Evolutionary conservation across 169 alveolate species (phyloP).

Genomic region (Perkinsus olseni): DNA sequence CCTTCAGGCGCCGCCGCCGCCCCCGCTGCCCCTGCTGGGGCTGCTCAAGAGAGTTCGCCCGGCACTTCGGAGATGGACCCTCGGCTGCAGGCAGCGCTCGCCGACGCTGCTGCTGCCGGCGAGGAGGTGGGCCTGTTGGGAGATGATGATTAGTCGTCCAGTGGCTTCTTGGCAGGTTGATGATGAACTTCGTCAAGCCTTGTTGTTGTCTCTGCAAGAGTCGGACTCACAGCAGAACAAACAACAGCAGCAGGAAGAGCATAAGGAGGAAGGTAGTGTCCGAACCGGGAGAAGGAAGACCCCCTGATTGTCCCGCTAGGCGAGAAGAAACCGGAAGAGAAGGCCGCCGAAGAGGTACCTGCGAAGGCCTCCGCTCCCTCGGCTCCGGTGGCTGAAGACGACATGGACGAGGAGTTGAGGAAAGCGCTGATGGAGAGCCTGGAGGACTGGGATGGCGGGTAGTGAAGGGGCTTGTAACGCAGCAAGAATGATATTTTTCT

Average conservation of each 20-base stretch:
- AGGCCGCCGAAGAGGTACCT: not conserved
- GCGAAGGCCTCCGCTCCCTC: not conserved
- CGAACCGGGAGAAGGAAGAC: not conserved
- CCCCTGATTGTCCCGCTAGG: not conserved
- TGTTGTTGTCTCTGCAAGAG: constrained; percentile 28
- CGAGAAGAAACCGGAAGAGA: not conserved
- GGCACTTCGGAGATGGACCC: not conserved
- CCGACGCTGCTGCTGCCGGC: not conserved
- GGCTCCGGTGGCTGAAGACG: not conserved
- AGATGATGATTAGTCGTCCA: not conserved
- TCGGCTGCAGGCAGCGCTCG: not conserved
- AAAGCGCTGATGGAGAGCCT: not conserved
- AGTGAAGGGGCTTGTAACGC: too few relatives aligned
- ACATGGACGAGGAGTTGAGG: not conserved
- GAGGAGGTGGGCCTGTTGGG: not conserved
- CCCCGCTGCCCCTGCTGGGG: not conserved
- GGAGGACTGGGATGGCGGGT: not conserved
- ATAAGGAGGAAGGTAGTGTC: not conserved
- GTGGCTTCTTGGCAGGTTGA: constrained; percentile 16
- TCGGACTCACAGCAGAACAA: not conserved
- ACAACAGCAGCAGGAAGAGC: not conserved
- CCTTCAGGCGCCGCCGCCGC: too few relatives aligned
- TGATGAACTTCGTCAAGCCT: constrained; percentile 37
- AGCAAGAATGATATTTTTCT: too few relatives aligned
- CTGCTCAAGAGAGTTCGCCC: not conserved